A percentile compares a stretch with the other conserved stretches of the same genome.
Conservation (phyloP, 1,284 basidiomycete genomes). For the Trichosporon sp. region DNA sequence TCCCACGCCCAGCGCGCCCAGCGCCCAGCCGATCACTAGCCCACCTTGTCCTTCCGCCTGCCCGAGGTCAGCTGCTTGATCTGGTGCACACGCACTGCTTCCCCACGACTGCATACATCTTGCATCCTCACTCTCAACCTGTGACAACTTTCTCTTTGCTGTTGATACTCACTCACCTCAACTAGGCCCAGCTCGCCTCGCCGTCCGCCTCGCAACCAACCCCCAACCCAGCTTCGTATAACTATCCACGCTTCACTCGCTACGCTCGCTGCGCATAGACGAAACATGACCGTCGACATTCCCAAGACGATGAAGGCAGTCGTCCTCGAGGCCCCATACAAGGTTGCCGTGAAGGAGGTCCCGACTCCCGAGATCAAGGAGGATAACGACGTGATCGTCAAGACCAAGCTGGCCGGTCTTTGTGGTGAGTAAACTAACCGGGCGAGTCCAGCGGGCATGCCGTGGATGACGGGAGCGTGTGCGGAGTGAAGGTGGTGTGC, state of each 20-base stretch:
- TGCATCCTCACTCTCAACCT: too few species aligned
- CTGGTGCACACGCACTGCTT: not conserved
- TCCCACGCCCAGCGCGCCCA: not conserved
- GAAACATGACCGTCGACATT: conserved; percentile 24
- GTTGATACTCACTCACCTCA: too few species aligned
- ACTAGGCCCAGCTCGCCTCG: too few species aligned
- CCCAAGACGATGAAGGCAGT: conserved; percentile 46
- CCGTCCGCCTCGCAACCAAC: too few species aligned
- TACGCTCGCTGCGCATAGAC: too few species aligned
- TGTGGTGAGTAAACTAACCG: conserved; percentile 42
- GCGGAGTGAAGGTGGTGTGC: too few species aligned
- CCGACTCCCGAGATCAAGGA: conserved; percentile 41
- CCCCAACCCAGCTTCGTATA: too few species aligned
- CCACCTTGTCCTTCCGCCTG: not conserved
- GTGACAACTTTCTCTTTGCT: too few species aligned
- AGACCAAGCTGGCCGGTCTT: conserved; percentile 43
- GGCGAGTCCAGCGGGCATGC: not conserved
- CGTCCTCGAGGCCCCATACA: conserved; percentile 40
- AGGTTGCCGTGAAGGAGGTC: conserved; percentile 43
- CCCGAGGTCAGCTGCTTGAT: not conserved
- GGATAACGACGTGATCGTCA: conserved; percentile 47
- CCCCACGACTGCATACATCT: too few species aligned
- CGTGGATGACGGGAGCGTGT: too few species aligned
- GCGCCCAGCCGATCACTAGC: not conserved
- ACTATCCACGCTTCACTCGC: not conserved